Conservation (phyloP, 371 early-diverging fungal genomes). For the Mucor indicus region DNA sequence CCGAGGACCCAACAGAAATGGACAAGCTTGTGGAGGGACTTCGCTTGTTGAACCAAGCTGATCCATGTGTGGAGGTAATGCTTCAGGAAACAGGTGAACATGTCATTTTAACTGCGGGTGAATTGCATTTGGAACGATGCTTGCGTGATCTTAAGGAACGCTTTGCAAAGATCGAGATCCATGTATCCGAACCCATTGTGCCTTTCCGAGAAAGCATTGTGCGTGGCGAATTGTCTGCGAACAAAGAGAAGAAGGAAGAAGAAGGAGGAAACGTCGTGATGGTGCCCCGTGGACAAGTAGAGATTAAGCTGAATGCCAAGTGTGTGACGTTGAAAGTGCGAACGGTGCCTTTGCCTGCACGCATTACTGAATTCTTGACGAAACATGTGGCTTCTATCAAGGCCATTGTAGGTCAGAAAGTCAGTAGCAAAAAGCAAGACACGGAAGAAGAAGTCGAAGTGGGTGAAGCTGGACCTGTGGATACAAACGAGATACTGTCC, state of each 20-base stretch:
- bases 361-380: slow-evolving; percentile 60
- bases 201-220: slow-evolving; percentile 96
- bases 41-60: slow-evolving; percentile 87
- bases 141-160: slow-evolving; percentile 91
- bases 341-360: slow-evolving; percentile 78
- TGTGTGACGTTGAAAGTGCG: slow-evolving; percentile 70
- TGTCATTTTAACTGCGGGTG: slow-evolving; percentile 94
- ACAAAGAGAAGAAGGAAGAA: slow-evolving; percentile 45
- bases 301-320: slow-evolving; percentile 61
- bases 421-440: slow-evolving; percentile 24
- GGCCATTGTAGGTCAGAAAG: slow-evolving; percentile 50
- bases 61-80: slow-evolving; percentile 87
- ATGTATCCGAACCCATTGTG: slow-evolving; percentile 92
- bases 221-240: slow-evolving; percentile 31
- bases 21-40: slow-evolving; percentile 83
- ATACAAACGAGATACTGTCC: slow-evolving; percentile 17
- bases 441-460: slow-evolving; percentile 12
- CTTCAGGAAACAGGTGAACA: slow-evolving; percentile 95
- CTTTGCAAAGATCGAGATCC: slow-evolving; percentile 91
- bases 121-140: slow-evolving; percentile 95
- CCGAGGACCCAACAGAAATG: slow-evolving; percentile 85
- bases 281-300: slow-evolving; percentile 61
- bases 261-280: slow-evolving; percentile 40
- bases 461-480: slow-evolving; percentile 1
- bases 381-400: slow-evolving; percentile 63